phyloP scores from a whole-genome alignment of 1,139 yeast genomes.

The Zhuliangozyma parablackwelliae region DNA sequence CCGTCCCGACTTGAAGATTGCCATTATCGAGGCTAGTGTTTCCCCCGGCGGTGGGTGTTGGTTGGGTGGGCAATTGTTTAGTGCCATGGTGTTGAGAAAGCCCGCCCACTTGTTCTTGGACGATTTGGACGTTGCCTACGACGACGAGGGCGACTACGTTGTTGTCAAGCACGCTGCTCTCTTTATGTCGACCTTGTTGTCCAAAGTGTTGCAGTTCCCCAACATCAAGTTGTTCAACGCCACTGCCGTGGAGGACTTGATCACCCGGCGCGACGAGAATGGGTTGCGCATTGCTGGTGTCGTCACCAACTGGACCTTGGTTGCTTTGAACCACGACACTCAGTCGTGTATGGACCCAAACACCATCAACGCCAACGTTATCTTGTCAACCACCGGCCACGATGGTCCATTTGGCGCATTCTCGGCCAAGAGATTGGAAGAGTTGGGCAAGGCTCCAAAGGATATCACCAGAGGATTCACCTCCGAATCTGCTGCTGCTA shows the following conservation, averaged over 20 bases:
- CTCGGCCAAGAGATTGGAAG: conserved; percentile 49
- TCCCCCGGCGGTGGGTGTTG: conserved; percentile 82
- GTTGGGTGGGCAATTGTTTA: conserved; percentile 76
- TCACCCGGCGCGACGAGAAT: conserved; percentile 65
- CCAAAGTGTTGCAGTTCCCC: conserved; percentile 68
- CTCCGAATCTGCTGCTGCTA: conserved; percentile 2
- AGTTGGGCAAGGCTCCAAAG: conserved; percentile 25
- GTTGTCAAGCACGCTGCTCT: conserved; percentile 80
- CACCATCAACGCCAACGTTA: conserved; percentile 69
- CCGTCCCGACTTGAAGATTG: conserved; percentile 73
- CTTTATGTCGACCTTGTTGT: conserved; percentile 67
- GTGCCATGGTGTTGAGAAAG: conserved; percentile 76
- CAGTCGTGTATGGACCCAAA: conserved; percentile 86
- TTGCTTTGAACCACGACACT: conserved; percentile 69
- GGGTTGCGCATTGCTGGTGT: conserved; percentile 71
- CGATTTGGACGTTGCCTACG: conserved; percentile 62
- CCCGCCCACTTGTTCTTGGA: conserved; percentile 69
- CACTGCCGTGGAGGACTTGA: conserved; percentile 76
- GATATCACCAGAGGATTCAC: conserved; percentile 13
- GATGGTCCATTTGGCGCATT: conserved; percentile 88
- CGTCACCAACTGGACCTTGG: conserved; percentile 80
- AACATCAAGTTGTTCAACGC: conserved; percentile 78
- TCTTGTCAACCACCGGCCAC: conserved; percentile 73
- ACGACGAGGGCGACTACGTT: conserved; percentile 77
- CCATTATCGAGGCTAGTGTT: conserved; percentile 70